Percentiles rank a stretch among this genome's conserved stretches.
These are phyloP conservation scores for Carex littledalei DNA, from an alignment of 176 grass and related monocot species.

Conservation along the genomic window DNA sequence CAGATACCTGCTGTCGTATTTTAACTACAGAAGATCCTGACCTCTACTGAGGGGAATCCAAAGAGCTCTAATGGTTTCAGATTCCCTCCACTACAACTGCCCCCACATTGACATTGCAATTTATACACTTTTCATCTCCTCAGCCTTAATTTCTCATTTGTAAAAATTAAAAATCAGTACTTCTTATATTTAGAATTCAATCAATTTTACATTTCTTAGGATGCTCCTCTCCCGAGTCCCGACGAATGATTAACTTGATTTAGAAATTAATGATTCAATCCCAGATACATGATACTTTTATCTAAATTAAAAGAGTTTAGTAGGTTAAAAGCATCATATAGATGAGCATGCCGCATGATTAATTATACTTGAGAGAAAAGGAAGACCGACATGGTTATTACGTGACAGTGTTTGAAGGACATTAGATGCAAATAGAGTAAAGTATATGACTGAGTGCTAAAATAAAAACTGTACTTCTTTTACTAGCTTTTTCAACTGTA, in stretches of 20 bases:
- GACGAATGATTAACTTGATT: neutral
- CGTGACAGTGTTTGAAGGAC: neutral
- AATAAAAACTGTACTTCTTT: neutral
- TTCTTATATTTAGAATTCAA: neutral
- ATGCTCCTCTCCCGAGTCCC: neutral
- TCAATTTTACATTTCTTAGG: neutral
- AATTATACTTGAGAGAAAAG: neutral
- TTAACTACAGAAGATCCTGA: neutral
- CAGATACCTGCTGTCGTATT: neutral
- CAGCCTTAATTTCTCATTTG: neutral
- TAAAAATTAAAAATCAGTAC: neutral
- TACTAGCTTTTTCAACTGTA: conserved; percentile 10
- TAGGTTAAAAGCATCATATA: conserved; percentile 3
- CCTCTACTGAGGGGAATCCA: conserved; percentile 9
- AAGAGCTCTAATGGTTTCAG: conserved; percentile 8
- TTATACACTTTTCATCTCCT: neutral
- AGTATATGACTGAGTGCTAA: conserved; percentile 3
- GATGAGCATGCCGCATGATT: neutral
- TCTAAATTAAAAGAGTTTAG: neutral
- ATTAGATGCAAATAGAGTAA: conserved; percentile 1
- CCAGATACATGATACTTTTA: neutral
- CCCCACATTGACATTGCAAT: conserved; percentile 1
- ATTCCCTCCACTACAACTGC: conserved; percentile 13
- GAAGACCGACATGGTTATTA: neutral
- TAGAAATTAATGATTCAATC: neutral